Conservation (phyloP, 2,329 filamentous ascomycete genomes). For the Penicillium aurantiogriseum region DNA sequence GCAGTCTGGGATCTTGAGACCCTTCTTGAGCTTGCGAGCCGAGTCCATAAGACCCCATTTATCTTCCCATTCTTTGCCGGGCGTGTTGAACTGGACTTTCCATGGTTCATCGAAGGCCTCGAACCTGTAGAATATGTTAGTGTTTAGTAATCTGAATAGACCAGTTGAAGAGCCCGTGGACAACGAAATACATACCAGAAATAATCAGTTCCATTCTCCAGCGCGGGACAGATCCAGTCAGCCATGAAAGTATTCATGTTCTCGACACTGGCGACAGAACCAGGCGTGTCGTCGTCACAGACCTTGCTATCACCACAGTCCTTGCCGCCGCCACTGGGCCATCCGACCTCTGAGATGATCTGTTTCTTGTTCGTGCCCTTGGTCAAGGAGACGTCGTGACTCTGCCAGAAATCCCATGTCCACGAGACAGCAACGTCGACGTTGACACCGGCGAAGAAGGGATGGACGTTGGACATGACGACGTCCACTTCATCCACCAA, state of each 20-base stretch:
- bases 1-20: conserved; percentile 84
- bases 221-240: conserved; percentile 76
- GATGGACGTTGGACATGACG: conserved; percentile 96
- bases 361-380: conserved; percentile 63
- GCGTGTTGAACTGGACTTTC: conserved; percentile 74
- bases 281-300: conserved; percentile 58
- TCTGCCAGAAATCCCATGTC: conserved; percentile 80
- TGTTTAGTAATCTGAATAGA: conserved; percentile 18
- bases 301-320: conserved; percentile 62
- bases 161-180: neutral
- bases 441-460: conserved; percentile 82
- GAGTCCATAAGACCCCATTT: conserved; percentile 93
- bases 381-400: conserved; percentile 65
- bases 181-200: conserved; percentile 66
- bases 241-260: conserved; percentile 85
- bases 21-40: conserved; percentile 76
- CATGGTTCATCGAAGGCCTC: conserved; percentile 96
- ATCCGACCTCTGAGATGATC: conserved; percentile 87
- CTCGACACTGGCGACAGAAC: conserved; percentile 73
- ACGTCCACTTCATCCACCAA: conserved; percentile 73
- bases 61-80: conserved; percentile 78
- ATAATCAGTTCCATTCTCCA: conserved; percentile 82
- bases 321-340: conserved; percentile 80
- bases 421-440: conserved; percentile 69
- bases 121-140: conserved; percentile 55